Conservation (phyloP, 2,329 filamentous ascomycete species). For the Paracoccidioides brasiliensis region DNA sequence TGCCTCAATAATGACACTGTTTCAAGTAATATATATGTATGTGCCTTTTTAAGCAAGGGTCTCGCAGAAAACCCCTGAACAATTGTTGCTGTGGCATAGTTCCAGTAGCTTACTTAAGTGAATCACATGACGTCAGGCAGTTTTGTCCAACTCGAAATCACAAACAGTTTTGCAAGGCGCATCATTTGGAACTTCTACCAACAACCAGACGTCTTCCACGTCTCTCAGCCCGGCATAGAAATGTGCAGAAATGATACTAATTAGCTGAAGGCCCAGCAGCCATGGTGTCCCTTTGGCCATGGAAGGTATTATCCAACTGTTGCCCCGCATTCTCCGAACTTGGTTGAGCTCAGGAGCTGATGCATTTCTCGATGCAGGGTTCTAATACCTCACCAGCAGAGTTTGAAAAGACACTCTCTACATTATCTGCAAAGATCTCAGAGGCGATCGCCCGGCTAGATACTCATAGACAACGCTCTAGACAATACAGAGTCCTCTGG, state of each 20-base stretch:
- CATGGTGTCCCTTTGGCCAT: conserved; percentile 82
- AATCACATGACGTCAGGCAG: not conserved
- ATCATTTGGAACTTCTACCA: not conserved
- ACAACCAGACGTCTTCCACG: not conserved
- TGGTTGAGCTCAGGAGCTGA: not conserved
- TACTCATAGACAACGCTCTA: conserved; percentile 53
- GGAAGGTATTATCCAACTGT: conserved; percentile 45
- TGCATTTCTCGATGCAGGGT: conserved; percentile 39
- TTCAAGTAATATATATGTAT: not conserved
- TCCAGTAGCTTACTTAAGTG: too few species aligned
- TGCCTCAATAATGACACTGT: not conserved
- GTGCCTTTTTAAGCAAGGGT: too few species aligned
- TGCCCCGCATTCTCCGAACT: not conserved
- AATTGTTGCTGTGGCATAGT: too few species aligned
- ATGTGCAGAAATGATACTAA: conserved; percentile 1
- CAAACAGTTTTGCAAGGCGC: not conserved
- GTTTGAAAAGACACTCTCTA: conserved; percentile 82
- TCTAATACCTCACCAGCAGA: conserved; percentile 71
- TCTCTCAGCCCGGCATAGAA: not conserved
- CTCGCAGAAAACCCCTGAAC: not conserved
- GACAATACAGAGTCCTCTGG: conserved; percentile 71
- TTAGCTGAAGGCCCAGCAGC: not conserved
- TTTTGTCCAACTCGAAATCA: not conserved
- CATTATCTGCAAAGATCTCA: conserved; percentile 70
- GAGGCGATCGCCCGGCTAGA: conserved; percentile 63